These are phyloP conservation scores for Tylopilus sp. DNA, from an alignment of 768 basidiomycete species.

Conservation along the genomic window DNA sequence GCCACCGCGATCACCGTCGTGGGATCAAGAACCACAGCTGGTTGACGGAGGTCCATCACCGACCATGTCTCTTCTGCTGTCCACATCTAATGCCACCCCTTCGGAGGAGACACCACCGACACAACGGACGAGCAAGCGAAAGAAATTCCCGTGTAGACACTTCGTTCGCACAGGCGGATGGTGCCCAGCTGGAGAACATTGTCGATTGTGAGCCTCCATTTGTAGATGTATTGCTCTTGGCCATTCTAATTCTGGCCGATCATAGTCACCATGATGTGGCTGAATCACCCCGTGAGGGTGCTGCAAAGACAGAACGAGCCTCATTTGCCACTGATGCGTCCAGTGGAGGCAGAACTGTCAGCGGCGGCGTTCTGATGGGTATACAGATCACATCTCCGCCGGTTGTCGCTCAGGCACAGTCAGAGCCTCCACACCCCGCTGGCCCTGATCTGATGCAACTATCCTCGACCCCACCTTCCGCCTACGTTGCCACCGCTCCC, in stretches of 20 bases:
- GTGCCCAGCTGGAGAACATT: slow-evolving; percentile 41
- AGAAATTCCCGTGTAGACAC: slow-evolving; percentile 39
- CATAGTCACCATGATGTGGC: slow-evolving; percentile 24
- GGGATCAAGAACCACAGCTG: slow-evolving; percentile 5
- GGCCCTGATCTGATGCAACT: slow-evolving; percentile 30
- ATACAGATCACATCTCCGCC: slow-evolving; percentile 13
- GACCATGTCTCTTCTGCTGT: slow-evolving; percentile 21
- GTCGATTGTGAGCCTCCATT: slow-evolving; percentile 37
- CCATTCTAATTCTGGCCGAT: not conserved
- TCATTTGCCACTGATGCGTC: slow-evolving; percentile 5
- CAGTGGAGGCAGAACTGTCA: slow-evolving; percentile 21
- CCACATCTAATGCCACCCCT: slow-evolving; percentile 18
- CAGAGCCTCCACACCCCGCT: slow-evolving; percentile 28
- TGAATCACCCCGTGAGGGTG: slow-evolving; percentile 18
- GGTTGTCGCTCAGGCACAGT: not conserved
- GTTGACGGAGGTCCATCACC: slow-evolving; percentile 22
- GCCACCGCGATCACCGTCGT: slow-evolving; percentile 5
- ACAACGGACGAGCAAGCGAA: slow-evolving; percentile 9
- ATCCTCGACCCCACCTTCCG: slow-evolving; percentile 27
- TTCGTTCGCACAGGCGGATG: slow-evolving; percentile 40
- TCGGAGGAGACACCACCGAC: slow-evolving; percentile 5
- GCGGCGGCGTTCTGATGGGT: slow-evolving; percentile 23
- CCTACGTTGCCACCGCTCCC: not conserved
- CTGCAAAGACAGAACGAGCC: slow-evolving; percentile 5
- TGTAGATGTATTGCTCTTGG: not conserved